phyloP scores from a whole-genome alignment of 1,139 yeast genomes.

The Saccharomyces hybrid region DNA sequence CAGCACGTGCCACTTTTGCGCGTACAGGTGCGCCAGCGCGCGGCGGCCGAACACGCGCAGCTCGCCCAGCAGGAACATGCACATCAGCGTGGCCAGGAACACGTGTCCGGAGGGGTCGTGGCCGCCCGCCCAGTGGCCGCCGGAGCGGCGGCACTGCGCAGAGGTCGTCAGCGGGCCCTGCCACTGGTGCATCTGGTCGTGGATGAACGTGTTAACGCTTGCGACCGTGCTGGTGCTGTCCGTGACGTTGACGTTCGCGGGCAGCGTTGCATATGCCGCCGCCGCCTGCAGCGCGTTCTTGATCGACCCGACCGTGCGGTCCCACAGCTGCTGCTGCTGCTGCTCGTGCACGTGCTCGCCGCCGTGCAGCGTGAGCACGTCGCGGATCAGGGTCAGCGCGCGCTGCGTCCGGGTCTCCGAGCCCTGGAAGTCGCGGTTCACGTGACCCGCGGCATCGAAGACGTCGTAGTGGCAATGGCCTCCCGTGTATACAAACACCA shows the following conservation, averaged over 20 bases:
- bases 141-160: slow-evolving; percentile 48
- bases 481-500: slow-evolving; percentile 71
- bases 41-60: slow-evolving; percentile 35
- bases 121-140: slow-evolving; percentile 84
- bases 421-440: slow-evolving; percentile 24
- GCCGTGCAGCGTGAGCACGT: slow-evolving; percentile 10
- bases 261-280: neutral
- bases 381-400: slow-evolving; percentile 11
- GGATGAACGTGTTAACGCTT: neutral
- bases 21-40: slow-evolving; percentile 10
- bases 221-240: neutral
- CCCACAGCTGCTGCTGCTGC: neutral
- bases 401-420: slow-evolving; percentile 5
- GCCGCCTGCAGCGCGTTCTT: neutral
- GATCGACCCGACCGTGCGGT: neutral
- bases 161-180: slow-evolving; percentile 31
- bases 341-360: no score
- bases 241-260: neutral
- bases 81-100: slow-evolving; percentile 66
- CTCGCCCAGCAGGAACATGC: slow-evolving; percentile 65
- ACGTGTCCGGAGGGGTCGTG: slow-evolving; percentile 97
- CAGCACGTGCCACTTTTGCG: neutral
- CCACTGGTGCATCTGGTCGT: neutral
- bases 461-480: slow-evolving; percentile 51
- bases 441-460: slow-evolving; percentile 15